phyloP scores from a whole-genome alignment of 768 basidiomycete genomes.

The Boletus subparvulus region DNA sequence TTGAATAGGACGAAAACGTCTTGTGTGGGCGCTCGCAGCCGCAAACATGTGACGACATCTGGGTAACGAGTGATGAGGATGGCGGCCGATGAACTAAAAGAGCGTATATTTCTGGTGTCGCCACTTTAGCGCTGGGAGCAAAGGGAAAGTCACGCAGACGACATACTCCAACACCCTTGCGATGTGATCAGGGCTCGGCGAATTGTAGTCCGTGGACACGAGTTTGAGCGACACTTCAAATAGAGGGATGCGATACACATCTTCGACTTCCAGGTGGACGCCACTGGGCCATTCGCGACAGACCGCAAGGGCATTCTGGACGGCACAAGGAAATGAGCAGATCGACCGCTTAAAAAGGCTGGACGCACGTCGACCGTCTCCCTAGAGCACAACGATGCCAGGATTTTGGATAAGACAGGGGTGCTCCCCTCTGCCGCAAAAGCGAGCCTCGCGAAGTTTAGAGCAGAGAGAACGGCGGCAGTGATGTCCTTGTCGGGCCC shows the following conservation, averaged over 20 bases:
- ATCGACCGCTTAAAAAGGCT: background rate
- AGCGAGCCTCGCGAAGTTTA: conserved; percentile 56
- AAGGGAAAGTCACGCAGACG: background rate
- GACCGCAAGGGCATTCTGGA: conserved; percentile 52
- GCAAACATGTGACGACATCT: conserved; percentile 54
- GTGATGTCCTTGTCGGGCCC: conserved; percentile 31
- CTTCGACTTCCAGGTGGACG: conserved; percentile 50
- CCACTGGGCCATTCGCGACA: conserved; percentile 47
- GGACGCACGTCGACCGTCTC: conserved; percentile 21
- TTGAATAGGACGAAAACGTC: conserved; percentile 60
- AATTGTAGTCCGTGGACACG: conserved; percentile 35
- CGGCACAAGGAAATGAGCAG: background rate
- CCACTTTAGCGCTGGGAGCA: background rate
- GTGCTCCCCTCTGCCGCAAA: conserved; percentile 25
- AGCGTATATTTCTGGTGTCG: conserved; percentile 24
- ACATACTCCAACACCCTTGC: conserved; percentile 23
- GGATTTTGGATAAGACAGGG: conserved; percentile 9
- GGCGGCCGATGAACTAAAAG: conserved; percentile 26
- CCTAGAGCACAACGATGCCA: conserved; percentile 11
- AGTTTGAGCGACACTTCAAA: conserved; percentile 44
- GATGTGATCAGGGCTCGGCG: conserved; percentile 36
- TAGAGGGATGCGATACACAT: conserved; percentile 45
- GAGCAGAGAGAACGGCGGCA: conserved; percentile 54
- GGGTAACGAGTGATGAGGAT: conserved; percentile 59
- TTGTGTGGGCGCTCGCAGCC: conserved; percentile 19